Conservation (phyloP, 1,284 basidiomycete species). For the Ustilago trichophora region DNA sequence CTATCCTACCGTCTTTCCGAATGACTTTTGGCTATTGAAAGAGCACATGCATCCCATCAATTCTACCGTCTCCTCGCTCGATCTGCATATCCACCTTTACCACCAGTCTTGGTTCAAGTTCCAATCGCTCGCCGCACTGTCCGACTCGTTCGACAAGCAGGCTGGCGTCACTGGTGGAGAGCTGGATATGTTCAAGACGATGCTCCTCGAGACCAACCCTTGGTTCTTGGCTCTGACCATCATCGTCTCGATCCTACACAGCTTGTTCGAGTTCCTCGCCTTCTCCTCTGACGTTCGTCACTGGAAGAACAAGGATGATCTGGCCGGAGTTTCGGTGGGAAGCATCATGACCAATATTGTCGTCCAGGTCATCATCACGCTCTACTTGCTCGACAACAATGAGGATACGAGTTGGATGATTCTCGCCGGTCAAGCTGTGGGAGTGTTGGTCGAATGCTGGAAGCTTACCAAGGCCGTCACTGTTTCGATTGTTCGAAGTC, state of each 20-base stretch:
- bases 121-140: conserved; percentile 56
- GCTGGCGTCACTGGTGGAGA: conserved; percentile 77
- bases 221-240: conserved; percentile 80
- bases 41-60: conserved; percentile 67
- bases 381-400: conserved; percentile 94
- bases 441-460: conserved; percentile 92
- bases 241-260: conserved; percentile 84
- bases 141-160: conserved; percentile 75
- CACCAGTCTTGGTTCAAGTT: conserved; percentile 72
- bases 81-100: conserved; percentile 82
- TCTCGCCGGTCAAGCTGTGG: conserved; percentile 78
- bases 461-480: conserved; percentile 83
- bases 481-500: conserved; percentile 73
- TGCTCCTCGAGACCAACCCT: conserved; percentile 80
- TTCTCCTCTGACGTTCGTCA: conserved; percentile 81
- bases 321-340: conserved; percentile 71
- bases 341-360: conserved; percentile 87
- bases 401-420: conserved; percentile 96
- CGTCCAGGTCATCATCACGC: conserved; percentile 80
- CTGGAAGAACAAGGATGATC: conserved; percentile 85
- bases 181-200: conserved; percentile 67
- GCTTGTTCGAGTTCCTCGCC: conserved; percentile 71
- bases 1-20: conserved; percentile 83
- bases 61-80: conserved; percentile 69
- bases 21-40: conserved; percentile 81